Conservation (phyloP, 495 filamentous ascomycete species). For the Lophium mytilinum region DNA sequence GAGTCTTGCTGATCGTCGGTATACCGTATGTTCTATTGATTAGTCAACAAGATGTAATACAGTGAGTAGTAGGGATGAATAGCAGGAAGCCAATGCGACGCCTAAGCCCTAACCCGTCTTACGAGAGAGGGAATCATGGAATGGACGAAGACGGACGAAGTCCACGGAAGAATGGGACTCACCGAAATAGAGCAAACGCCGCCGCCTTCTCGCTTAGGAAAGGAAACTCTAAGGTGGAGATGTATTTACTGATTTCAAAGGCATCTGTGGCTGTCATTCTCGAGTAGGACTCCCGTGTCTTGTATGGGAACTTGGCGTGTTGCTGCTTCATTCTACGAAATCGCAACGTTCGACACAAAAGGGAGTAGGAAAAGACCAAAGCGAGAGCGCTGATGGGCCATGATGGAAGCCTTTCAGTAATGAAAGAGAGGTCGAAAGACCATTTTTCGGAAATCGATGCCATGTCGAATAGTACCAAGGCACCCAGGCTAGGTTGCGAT, state of each 20-base stretch:
- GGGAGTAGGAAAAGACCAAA: background rate
- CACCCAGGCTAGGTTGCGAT: too few relatives aligned
- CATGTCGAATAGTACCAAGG: background rate
- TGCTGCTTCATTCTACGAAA: conserved; percentile 4
- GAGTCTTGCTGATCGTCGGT: conserved; percentile 50
- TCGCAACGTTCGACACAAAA: conserved; percentile 7
- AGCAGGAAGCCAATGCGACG: background rate
- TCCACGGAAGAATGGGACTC: conserved; percentile 26
- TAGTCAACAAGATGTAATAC: background rate
- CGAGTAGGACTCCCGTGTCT: conserved; percentile 7
- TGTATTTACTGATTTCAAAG: conserved; percentile 5
- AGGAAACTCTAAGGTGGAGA: conserved; percentile 23
- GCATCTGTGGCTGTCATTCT: conserved; percentile 18
- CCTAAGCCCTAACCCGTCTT: too few relatives aligned
- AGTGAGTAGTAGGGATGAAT: background rate
- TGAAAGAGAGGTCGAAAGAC: background rate
- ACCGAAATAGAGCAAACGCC: conserved; percentile 58
- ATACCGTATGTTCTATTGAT: conserved; percentile 55
- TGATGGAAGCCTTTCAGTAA: background rate
- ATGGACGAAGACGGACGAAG: background rate
- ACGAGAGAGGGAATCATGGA: background rate
- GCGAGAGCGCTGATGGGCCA: background rate
- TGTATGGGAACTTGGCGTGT: conserved; percentile 14
- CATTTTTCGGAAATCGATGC: background rate
- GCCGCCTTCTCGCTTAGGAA: conserved; percentile 47